Percentiles rank a stretch among this genome's conserved stretches.
Evolutionary conservation across 257 asterid genomes (phyloP).

Genomic region (Datura wrightii): DNA sequence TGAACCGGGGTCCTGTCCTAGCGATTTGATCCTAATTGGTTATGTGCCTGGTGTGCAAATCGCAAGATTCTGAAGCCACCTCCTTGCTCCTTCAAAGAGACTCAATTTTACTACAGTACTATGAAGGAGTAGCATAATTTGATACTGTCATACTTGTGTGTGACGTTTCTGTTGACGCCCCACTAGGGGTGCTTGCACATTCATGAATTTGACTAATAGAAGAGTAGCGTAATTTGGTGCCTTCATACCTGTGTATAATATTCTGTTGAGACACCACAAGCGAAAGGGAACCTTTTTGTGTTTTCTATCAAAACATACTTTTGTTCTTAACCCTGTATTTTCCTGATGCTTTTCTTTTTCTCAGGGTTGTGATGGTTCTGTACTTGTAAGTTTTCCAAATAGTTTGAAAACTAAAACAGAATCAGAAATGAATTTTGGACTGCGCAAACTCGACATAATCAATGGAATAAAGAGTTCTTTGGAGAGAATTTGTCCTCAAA

Average conservation of each 20-base stretch:
- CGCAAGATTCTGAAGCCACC: too few species aligned
- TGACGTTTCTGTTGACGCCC: too few species aligned
- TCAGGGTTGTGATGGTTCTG: conserved; percentile 4
- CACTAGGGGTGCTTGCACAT: too few species aligned
- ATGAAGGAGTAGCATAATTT: background rate
- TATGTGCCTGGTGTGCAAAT: too few species aligned
- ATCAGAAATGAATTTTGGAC: background rate
- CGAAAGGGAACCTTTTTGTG: background rate
- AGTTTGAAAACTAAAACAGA: background rate
- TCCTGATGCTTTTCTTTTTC: background rate
- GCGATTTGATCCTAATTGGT: too few species aligned
- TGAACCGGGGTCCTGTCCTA: too few species aligned
- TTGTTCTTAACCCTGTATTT: background rate
- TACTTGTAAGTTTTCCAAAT: background rate
- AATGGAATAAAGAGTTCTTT: background rate
- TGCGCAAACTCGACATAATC: background rate
- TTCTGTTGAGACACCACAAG: background rate
- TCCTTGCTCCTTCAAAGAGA: too few species aligned
- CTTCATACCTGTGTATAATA: too few species aligned
- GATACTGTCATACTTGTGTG: background rate
- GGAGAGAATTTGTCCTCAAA: background rate
- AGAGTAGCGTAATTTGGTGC: background rate
- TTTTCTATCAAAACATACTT: background rate
- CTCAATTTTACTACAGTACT: too few species aligned
- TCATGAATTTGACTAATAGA: too few species aligned